These are phyloP conservation scores for Coemansia sp. DNA, from an alignment of 192 early-diverging fungal species.

Conservation along the genomic window DNA sequence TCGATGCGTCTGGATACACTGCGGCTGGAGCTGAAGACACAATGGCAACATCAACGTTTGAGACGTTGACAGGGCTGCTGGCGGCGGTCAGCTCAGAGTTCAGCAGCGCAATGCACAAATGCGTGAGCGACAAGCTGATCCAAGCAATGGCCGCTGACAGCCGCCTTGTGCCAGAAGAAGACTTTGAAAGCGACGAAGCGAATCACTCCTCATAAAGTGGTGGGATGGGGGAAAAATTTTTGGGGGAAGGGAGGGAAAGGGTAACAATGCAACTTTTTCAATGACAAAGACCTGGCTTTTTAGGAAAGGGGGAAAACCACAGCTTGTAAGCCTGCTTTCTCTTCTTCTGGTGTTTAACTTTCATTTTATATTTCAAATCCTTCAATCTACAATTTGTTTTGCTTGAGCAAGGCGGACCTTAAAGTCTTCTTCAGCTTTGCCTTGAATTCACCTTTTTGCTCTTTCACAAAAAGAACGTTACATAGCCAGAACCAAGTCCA, in stretches of 20 bases:
- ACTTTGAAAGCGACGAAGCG: too few relatives aligned
- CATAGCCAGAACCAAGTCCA: neutral
- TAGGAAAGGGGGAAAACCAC: too few relatives aligned
- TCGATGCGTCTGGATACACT: slow-evolving; percentile 20
- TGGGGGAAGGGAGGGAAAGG: neutral
- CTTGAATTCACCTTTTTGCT: too few relatives aligned
- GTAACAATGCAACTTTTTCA: neutral
- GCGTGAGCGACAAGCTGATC: slow-evolving; percentile 15
- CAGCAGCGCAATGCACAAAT: slow-evolving; percentile 24
- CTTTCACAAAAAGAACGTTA: slow-evolving; percentile 3
- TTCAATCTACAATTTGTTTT: too few relatives aligned
- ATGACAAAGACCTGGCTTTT: too few relatives aligned
- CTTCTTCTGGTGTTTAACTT: too few relatives aligned
- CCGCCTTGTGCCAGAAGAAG: neutral
- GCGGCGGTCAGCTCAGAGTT: slow-evolving; percentile 25
- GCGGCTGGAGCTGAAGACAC: neutral
- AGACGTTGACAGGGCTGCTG: slow-evolving; percentile 33
- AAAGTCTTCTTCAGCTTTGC: too few relatives aligned
- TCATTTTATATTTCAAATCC: too few relatives aligned
- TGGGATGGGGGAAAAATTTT: neutral
- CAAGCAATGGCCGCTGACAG: slow-evolving; percentile 8
- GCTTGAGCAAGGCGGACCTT: too few relatives aligned
- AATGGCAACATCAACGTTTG: slow-evolving; percentile 17
- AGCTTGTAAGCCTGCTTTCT: too few relatives aligned
- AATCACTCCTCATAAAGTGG: too few relatives aligned